These are phyloP conservation scores for Pelargonium exstipulatum DNA, from an alignment of 441 rosid genomes.

Conservation along the genomic window DNA sequence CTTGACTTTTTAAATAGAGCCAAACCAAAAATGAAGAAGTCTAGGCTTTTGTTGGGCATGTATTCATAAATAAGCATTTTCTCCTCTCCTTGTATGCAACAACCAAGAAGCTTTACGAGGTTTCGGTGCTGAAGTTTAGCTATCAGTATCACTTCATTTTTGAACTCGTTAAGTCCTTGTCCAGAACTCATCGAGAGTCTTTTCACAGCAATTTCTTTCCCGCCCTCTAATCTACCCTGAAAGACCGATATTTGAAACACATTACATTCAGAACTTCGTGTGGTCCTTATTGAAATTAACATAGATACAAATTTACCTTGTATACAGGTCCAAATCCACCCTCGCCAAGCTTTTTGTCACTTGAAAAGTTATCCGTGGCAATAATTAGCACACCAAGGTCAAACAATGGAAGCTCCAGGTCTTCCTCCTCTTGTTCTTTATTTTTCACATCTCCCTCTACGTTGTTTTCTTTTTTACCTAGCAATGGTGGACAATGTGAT, in stretches of 20 bases:
- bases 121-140: constrained; percentile 36
- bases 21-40: constrained; percentile 38
- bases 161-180: constrained; percentile 35
- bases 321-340: constrained; percentile 34
- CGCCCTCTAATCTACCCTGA: constrained; percentile 26
- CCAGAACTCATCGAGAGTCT: constrained; percentile 30
- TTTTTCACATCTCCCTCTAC: no score
- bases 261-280: no score
- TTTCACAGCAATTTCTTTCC: constrained; percentile 32
- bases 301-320: constrained; percentile 17
- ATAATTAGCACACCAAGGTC: constrained; percentile 13
- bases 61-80: constrained; percentile 31
- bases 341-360: constrained; percentile 24
- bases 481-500: no score
- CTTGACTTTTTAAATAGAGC: neutral
- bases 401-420: constrained; percentile 20
- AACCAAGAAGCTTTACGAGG: constrained; percentile 32
- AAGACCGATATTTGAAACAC: neutral
- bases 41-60: constrained; percentile 36
- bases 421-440: constrained; percentile 9
- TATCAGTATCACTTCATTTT: constrained; percentile 31
- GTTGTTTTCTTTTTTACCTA: no score
- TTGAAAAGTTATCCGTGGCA: constrained; percentile 25
- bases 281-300: no score
- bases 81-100: constrained; percentile 28